Evolutionary conservation across 2,329 filamentous ascomycete species (phyloP), one percentile per base, ranked within the genome.

Genomic region (Sarocladium brachiariae): DNA sequence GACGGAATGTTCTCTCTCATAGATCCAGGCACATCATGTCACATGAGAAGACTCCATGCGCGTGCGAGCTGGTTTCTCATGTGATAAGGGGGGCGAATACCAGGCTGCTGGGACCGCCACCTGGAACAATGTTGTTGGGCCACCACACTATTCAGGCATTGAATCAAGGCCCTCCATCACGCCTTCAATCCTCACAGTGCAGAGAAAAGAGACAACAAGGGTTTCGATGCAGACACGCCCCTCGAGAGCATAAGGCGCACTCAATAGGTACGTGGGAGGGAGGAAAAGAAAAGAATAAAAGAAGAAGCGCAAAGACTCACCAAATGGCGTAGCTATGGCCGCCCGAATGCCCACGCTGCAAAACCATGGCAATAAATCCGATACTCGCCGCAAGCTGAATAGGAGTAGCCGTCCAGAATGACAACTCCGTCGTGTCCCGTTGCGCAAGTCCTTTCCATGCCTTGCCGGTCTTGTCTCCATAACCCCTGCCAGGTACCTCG

Each of bases 251-350:
- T n/a, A n/a, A n/a, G n/a, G n/a, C n/a, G n/a, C n/a, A n/a, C n/a
- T n/a, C n/a, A n/a, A n/a, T n/a, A n/a, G n/a, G n/a, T n/a, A n/a
- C n/a, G n/a, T n/a, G n/a, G n/a, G n/a, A n/a, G n/a, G n/a, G n/a
- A n/a, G n/a, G n/a, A n/a, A n/a, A n/a, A n/a, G n/a, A n/a, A n/a
- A 9, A 23, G 10, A 39, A n/a, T 19, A 45, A 9, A 41, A 19
- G 9, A 27, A 14, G 14, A 49, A 49, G 48, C 53, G 11, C 7
- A 8, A 9, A 14, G 6, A 68, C 72, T 68, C 57, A 76, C 72
- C 74, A 77, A 45, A 75, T 74, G 24, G 62, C 63, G 58, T 72
- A 76, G 49, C 68, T 71, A 38, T 71, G 67, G 1, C 74, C 75
- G 2, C 74, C 71, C 16, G 72, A 74, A 56, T 76, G 73, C 2